Percentiles rank a stretch among this genome's conserved stretches.
Conservation (phyloP, 1,284 basidiomycete species). For the Neonothopanus nambi region DNA sequence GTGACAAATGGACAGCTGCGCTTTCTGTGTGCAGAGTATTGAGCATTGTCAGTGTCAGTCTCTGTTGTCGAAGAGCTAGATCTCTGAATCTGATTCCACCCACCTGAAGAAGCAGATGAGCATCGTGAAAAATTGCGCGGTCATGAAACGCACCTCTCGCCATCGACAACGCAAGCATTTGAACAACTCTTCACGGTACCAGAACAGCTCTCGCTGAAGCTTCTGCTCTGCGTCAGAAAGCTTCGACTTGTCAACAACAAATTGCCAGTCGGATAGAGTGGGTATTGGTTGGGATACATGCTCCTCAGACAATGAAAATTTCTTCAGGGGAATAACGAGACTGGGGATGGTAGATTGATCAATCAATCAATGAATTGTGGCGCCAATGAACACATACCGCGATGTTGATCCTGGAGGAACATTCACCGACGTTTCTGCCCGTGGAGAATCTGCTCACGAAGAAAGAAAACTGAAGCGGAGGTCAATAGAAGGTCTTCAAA, state of each 20-base stretch:
- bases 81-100: slow-evolving; percentile 74
- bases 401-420: slow-evolving; percentile 85
- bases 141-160: slow-evolving; percentile 68
- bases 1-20: slow-evolving; percentile 59
- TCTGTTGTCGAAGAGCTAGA: slow-evolving; percentile 74
- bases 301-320: slow-evolving; percentile 62
- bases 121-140: background rate
- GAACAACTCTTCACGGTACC: slow-evolving; percentile 90
- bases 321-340: slow-evolving; percentile 77
- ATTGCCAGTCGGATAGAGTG: slow-evolving; percentile 86
- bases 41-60: slow-evolving; percentile 75
- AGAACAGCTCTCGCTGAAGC: slow-evolving; percentile 80
- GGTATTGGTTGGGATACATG: slow-evolving; percentile 73
- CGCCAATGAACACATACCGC: slow-evolving; percentile 45
- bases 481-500: slow-evolving; percentile 4
- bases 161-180: slow-evolving; percentile 69
- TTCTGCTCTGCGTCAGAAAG: slow-evolving; percentile 61
- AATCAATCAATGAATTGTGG: background rate
- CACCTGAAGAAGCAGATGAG: slow-evolving; percentile 45
- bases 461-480: background rate
- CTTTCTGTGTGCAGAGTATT: slow-evolving; percentile 68
- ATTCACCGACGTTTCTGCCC: slow-evolving; percentile 52
- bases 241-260: slow-evolving; percentile 79
- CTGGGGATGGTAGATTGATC: slow-evolving; percentile 38
- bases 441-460: slow-evolving; percentile 36